Conservation (phyloP, 179 eudicot genomes). For the Spinacia oleracea region DNA sequence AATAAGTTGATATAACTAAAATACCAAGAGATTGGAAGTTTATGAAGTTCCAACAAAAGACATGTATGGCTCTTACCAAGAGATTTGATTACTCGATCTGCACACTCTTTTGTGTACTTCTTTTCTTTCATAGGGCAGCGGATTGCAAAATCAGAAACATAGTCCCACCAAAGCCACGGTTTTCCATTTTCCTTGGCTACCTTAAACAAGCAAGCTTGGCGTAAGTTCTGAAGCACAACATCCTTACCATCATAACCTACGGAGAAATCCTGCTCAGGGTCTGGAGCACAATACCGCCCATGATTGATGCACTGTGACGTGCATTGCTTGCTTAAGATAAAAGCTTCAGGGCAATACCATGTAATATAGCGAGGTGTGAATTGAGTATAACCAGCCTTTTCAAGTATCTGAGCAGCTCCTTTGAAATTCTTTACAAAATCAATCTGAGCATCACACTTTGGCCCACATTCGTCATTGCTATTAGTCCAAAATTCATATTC, state of each 20-base stretch:
- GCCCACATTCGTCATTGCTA: slow-evolving; percentile 60
- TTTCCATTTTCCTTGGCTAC: slow-evolving; percentile 54
- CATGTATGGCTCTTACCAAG: slow-evolving; percentile 36
- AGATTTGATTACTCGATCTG: slow-evolving; percentile 44
- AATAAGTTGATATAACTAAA: not conserved
- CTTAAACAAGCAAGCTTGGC: slow-evolving; percentile 52
- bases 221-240: slow-evolving; percentile 56
- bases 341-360: slow-evolving; percentile 56
- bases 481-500: slow-evolving; percentile 62
- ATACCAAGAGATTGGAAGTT: not conserved
- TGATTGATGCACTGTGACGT: slow-evolving; percentile 58
- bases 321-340: slow-evolving; percentile 48
- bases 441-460: slow-evolving; percentile 52
- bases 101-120: slow-evolving; percentile 46
- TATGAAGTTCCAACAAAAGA: not conserved
- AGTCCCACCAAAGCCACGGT: slow-evolving; percentile 69
- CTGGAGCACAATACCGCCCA: slow-evolving; percentile 62
- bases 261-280: slow-evolving; percentile 60
- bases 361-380: slow-evolving; percentile 52
- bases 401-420: slow-evolving; percentile 49
- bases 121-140: slow-evolving; percentile 50
- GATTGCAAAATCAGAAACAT: slow-evolving; percentile 55
- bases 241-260: slow-evolving; percentile 58
- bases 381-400: slow-evolving; percentile 41
- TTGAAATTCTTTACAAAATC: slow-evolving; percentile 44